Percentiles rank a stretch among this genome's conserved stretches.
Conservation (phyloP, 192 early-diverging fungal genomes). For the Coemansia sp. region DNA sequence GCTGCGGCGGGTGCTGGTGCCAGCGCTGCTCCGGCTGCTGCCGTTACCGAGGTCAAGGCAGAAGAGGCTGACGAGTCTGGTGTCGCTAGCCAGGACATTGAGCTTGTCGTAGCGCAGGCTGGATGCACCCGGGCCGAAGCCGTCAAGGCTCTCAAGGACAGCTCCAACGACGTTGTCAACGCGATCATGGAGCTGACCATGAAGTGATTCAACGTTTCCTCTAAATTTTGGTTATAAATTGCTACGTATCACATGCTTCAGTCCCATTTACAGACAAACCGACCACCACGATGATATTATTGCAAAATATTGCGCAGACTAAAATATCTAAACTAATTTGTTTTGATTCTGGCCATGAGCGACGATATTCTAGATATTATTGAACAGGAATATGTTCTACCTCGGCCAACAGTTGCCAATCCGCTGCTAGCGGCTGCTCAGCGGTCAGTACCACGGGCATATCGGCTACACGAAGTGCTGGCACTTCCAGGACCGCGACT, state of each 20-base stretch:
- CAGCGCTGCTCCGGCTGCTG: constrained; percentile 27
- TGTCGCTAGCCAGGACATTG: constrained; percentile 88
- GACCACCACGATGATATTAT: not conserved
- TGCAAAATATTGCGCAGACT: too few relatives aligned
- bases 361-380: constrained; percentile 26
- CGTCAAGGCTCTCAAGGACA: constrained; percentile 84
- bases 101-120: constrained; percentile 91
- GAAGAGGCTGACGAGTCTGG: constrained; percentile 67
- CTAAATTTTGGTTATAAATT: not conserved
- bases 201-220: constrained; percentile 4
- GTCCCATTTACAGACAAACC: not conserved
- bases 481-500: constrained; percentile 21
- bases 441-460: constrained; percentile 8
- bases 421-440: constrained; percentile 37
- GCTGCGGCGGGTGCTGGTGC: constrained; percentile 48
- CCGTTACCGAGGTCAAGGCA: constrained; percentile 12
- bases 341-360: constrained; percentile 15
- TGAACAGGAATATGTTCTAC: constrained; percentile 40
- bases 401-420: constrained; percentile 19
- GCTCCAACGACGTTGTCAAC: constrained; percentile 90
- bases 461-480: constrained; percentile 24
- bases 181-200: constrained; percentile 84
- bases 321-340: not conserved
- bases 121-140: constrained; percentile 84
- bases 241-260: not conserved